These are phyloP conservation scores for Eleusine indica DNA, from an alignment of 176 grass and related monocot genomes.

Conservation along the genomic window DNA sequence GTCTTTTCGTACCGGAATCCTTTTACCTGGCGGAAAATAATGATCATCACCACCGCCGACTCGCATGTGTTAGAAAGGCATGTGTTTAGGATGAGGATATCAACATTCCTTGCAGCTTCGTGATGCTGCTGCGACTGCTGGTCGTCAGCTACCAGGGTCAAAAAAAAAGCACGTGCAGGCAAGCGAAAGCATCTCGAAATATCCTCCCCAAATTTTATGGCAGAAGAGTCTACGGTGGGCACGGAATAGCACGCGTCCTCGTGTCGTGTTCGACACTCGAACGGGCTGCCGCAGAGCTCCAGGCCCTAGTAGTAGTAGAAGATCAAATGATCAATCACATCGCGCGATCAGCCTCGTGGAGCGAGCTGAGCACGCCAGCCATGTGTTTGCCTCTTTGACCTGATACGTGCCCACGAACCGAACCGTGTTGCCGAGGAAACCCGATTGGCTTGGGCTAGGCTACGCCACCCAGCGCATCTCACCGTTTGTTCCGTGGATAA, in stretches of 20 bases:
- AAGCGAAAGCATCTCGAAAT: not conserved
- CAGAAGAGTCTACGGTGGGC: not conserved
- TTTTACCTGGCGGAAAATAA: no score
- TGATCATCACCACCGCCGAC: no score
- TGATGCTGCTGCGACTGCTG: not conserved
- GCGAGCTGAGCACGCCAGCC: not conserved
- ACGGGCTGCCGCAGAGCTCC: not conserved
- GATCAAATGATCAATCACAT: not conserved
- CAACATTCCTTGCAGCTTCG: not conserved
- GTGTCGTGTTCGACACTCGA: not conserved
- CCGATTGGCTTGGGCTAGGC: no score
- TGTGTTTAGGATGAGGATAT: not conserved
- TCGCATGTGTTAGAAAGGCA: not conserved
- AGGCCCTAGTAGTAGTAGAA: not conserved
- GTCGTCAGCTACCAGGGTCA: no score
- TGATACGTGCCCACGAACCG: not conserved
- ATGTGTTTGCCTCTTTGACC: conserved; percentile 3
- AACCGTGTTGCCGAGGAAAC: not conserved
- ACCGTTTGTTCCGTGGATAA: no score
- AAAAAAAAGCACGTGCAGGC: not conserved
- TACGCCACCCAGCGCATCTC: no score
- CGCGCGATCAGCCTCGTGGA: not conserved
- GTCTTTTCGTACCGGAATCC: no score
- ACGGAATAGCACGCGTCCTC: not conserved
- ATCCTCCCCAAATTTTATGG: not conserved